Base-by-base conservation (phyloP, 2,329 filamentous ascomycete species). In the Alternaria brassicicola region DNA sequence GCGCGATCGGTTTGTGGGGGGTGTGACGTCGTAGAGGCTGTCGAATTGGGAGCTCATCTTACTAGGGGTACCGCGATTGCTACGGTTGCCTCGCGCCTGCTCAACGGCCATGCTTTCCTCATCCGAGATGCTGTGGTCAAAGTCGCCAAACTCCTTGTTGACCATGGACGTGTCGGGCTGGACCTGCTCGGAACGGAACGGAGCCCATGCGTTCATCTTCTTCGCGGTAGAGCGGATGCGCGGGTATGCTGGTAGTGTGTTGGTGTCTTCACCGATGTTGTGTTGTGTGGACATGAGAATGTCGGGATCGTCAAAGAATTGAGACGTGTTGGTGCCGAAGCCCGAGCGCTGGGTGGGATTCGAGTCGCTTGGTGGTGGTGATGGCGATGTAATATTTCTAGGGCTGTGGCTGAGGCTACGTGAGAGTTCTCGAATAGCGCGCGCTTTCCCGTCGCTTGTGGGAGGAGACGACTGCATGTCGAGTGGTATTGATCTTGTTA, bases 61-160 rank as follows among this genome's bases (percentile, higher is more conserved):
- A 64, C 58, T 71, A 33, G 70, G 78, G 21, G 71, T 78, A 59
- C 67, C 71, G 38, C 71, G 71, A 49, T 73, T 72, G 64, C 73
- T 78, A 36, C 76, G 72, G 59, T 78, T 78, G 21, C 77, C 71
- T 53, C 87, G 80, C 43, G 83, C 85, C 30, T 86, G 71, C 67
- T 89, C 86, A 55, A 88, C 79, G 2, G 85, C 86, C 58, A 83
- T 77, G 50, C 79, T 80, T 48, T 82, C 79, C 38, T 83, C 79
- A 12, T 78, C 76, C 4, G 74, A 73, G 10, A 71, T 54, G 54
- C 77, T 75, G 17, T 82, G 79, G 28, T 78, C 74, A 57, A 79
- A 79, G 60, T 79, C 77, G 30, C 65, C 63, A 45, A 79, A 79
- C 33, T 77, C 68, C 45, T 74, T 77, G 61, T 75, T 73, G 23